A percentile compares a stretch with the other conserved stretches of the same genome.
Evolutionary conservation across 2,329 filamentous ascomycete genomes (phyloP).

Genomic region (Monosporascus sp.): DNA sequence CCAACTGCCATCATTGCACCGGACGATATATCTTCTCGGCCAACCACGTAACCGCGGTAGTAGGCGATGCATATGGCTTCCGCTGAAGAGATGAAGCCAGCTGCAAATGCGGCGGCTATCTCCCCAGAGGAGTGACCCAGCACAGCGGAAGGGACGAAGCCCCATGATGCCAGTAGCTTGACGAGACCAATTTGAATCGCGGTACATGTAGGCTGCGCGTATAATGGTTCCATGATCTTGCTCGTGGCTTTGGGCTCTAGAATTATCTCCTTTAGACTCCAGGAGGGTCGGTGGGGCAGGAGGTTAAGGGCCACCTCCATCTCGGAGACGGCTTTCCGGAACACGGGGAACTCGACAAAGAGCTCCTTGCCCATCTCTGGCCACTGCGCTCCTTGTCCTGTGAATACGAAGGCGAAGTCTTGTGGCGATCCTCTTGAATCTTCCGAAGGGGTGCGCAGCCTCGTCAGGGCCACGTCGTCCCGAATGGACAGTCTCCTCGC

Average conservation of each 20-base stretch:
- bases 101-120: neutral
- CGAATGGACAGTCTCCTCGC: neutral
- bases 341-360: neutral
- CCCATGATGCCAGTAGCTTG: neutral
- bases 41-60: neutral
- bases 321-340: neutral
- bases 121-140: neutral
- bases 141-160: neutral
- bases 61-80: neutral
- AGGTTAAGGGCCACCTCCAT: neutral
- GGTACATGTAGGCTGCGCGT: neutral
- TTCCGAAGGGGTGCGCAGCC: neutral
- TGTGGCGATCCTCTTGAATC: neutral
- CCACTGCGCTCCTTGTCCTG: neutral
- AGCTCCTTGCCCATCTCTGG: neutral
- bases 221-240: neutral
- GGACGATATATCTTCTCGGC: neutral
- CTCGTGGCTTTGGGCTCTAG: neutral
- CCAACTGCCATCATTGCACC: neutral
- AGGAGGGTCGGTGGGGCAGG: neutral
- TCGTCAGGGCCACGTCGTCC: neutral
- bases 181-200: neutral
- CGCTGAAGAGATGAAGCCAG: neutral
- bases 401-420: neutral
- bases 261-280: neutral